Evolutionary conservation across 768 basidiomycete genomes (phyloP).

Genomic region (Lactifluus subvellereus): DNA sequence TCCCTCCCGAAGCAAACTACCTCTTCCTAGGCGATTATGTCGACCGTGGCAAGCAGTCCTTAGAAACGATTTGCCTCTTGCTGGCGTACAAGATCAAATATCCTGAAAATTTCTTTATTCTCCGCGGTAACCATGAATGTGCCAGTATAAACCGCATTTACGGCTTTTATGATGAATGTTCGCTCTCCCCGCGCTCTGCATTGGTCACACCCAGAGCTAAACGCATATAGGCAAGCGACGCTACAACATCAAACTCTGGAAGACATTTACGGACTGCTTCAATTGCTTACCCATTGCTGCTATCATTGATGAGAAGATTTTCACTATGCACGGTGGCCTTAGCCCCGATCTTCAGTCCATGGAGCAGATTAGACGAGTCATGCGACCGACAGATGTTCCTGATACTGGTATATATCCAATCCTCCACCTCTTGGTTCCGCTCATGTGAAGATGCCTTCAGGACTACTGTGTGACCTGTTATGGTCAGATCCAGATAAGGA

Average conservation of each 20-base stretch:
- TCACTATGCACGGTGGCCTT: conserved; percentile 98
- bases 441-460: conserved; percentile 36
- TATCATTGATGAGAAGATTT: conserved; percentile 99
- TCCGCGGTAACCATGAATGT: conserved; percentile 98
- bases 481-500: conserved; percentile 99
- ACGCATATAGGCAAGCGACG: conserved; percentile 82
- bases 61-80: conserved; percentile 98
- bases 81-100: conserved; percentile 99
- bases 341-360: conserved; percentile 97
- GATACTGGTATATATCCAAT: conserved; percentile 70
- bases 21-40: conserved; percentile 99
- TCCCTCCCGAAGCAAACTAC: conserved; percentile 99
- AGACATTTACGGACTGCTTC: conserved; percentile 99
- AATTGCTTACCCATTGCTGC: conserved; percentile 99
- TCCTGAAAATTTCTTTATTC: conserved; percentile 99
- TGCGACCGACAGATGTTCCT: conserved; percentile 98
- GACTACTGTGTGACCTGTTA: conserved; percentile 89
- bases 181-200: conserved; percentile 31
- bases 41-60: conserved; percentile 96
- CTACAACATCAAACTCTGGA: conserved; percentile 99
- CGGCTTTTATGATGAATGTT: conserved; percentile 99
- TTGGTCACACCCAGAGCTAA: conserved; percentile 7
- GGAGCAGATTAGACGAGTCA: conserved; percentile 99
- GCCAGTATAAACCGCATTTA: conserved; percentile 99
- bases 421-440: not conserved